Evolutionary conservation across 257 asterid species (phyloP), one percentile per base, ranked within the genome.

Genomic region (Penstemon eatonii): DNA sequence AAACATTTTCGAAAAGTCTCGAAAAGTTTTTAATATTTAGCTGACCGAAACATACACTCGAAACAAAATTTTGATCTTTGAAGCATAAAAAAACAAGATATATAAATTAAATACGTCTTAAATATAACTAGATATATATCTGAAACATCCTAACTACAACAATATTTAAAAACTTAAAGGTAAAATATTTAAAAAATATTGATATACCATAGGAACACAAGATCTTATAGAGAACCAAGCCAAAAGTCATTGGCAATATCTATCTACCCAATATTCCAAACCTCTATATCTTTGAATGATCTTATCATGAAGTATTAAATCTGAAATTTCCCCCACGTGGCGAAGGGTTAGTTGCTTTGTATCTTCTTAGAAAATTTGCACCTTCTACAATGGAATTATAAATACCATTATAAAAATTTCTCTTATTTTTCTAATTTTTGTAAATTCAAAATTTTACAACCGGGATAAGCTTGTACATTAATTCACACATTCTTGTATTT

Each of bases 261-360:
- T 64, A 63, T 46, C 69, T 58, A 68, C 74, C 61, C 62, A 58
- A 67, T 77, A 72, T 62, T 49, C 50, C 57, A 42, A 7, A 51
- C 61, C 60, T 49, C 33, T 18, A 50, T 58, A 62, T 68, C 70
- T 60, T 74, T 74, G 55, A 55, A 70, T 70, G 72, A 70, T 73
- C 75, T 63, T 77, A 77, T 73, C 78, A 54, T 69, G 36, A 53
- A 78, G 70, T 78, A 78, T 73, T 64, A 19, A 39, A 43, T 8
- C 36, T 51, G 65, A 55, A 36, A 0, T 61, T 65, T 41, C 37
- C 50, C 58, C 72, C 49, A 69, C 58, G 81, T 79, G 81, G 79
- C 81, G 52, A 63, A 25, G 55, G 46, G 3, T 71, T 10, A 68
- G 38, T 73, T 78, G 79, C 68, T 63, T 63, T 59, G 76, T 73